Conservation (phyloP, 1,139 yeast species). For the Kodamaea sp. region DNA sequence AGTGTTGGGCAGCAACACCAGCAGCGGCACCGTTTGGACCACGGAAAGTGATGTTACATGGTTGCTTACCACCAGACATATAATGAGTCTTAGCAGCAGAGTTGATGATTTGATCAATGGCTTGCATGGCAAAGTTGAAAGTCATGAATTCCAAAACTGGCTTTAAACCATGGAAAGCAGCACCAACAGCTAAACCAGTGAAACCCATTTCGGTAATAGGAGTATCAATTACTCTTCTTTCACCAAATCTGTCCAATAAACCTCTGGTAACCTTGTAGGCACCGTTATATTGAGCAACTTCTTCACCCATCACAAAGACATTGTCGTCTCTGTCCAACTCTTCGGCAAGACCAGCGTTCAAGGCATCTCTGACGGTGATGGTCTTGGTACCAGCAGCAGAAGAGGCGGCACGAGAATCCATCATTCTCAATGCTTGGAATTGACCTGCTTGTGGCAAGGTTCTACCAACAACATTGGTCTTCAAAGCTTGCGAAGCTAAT, state of each 20-base stretch:
- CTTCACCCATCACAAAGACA: slow-evolving; percentile 97
- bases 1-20: slow-evolving; percentile 99
- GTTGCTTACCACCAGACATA: slow-evolving; percentile 99
- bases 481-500: slow-evolving; percentile 41
- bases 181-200: slow-evolving; percentile 96
- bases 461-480: slow-evolving; percentile 21
- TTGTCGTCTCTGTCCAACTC: slow-evolving; percentile 95
- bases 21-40: slow-evolving; percentile 99
- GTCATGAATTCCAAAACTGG: slow-evolving; percentile 99
- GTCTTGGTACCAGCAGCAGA: slow-evolving; percentile 53
- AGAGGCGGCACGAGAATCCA: slow-evolving; percentile 40
- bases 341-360: slow-evolving; percentile 92
- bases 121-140: slow-evolving; percentile 98
- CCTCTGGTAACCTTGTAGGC: slow-evolving; percentile 98
- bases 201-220: slow-evolving; percentile 99
- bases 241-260: slow-evolving; percentile 93
- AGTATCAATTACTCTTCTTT: slow-evolving; percentile 92
- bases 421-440: slow-evolving; percentile 38
- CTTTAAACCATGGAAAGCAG: slow-evolving; percentile 93
- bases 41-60: slow-evolving; percentile 95
- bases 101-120: slow-evolving; percentile 96
- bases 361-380: slow-evolving; percentile 95
- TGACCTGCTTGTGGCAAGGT: slow-evolving; percentile 28
- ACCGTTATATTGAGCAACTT: slow-evolving; percentile 98
- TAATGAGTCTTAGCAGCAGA: slow-evolving; percentile 98